Percentiles rank a stretch among this genome's conserved stretches.
Conservation (phyloP, 2,329 filamentous ascomycete species). For the Sclerotinia spermophila region DNA sequence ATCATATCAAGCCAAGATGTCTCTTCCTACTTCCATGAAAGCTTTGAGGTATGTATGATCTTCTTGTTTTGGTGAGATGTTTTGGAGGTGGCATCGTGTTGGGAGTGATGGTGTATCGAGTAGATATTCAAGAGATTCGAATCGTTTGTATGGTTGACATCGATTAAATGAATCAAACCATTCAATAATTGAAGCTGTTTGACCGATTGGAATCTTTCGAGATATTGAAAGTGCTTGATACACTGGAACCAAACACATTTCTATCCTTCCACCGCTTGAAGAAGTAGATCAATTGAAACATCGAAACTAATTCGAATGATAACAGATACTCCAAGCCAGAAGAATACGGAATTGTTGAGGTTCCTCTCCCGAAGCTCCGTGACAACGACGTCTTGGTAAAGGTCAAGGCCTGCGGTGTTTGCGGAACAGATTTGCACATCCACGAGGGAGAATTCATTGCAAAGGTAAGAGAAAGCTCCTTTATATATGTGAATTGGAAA, state of each 20-base stretch:
- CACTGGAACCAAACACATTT: not conserved
- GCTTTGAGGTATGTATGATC: constrained; percentile 51
- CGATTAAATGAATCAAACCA: not conserved
- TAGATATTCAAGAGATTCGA: not conserved
- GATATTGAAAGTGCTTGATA: not conserved
- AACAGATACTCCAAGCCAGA: constrained; percentile 58
- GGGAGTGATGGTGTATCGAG: not conserved
- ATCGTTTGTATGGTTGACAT: not conserved
- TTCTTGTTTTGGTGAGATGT: not conserved
- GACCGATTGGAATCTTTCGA: not conserved
- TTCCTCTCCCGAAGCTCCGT: constrained; percentile 51
- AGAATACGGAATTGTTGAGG: constrained; percentile 56
- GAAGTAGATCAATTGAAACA: not conserved
- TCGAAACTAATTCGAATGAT: not conserved
- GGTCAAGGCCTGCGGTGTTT: constrained; percentile 65
- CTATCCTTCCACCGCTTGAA: not conserved
- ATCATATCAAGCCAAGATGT: constrained; percentile 33
- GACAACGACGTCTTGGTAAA: constrained; percentile 47
- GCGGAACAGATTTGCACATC: constrained; percentile 49
- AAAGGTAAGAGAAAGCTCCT: constrained; percentile 41
- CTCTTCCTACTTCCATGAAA: constrained; percentile 48
- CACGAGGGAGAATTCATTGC: constrained; percentile 66
- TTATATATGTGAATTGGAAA: constrained; percentile 22
- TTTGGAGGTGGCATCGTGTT: not conserved
- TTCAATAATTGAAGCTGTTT: not conserved